A percentile compares a stretch with the other conserved stretches of the same genome.
These are phyloP conservation scores for Taphrina pruni DNA, from an alignment of 1,139 yeast genomes.

Conservation along the genomic window DNA sequence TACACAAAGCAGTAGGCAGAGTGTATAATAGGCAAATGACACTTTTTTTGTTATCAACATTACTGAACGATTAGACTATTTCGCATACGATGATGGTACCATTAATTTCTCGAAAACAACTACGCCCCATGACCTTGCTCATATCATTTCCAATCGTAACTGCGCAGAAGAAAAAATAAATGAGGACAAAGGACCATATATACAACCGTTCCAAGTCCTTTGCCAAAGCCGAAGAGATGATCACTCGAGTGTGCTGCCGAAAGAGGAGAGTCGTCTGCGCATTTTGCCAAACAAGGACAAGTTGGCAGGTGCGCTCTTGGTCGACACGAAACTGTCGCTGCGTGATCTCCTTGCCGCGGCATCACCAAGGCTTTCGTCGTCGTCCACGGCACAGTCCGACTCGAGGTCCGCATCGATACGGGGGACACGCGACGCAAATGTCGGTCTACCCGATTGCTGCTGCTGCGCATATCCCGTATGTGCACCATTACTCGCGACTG, in stretches of 20 bases:
- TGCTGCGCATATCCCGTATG: not conserved
- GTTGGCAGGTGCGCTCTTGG: slow-evolving; percentile 30
- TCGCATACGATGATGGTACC: too few relatives aligned
- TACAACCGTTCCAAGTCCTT: not conserved
- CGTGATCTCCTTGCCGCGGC: not conserved
- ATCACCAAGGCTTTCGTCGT: slow-evolving; percentile 1
- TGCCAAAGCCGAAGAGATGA: too few relatives aligned
- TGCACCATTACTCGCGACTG: not conserved
- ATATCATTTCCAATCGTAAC: not conserved
- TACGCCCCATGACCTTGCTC: too few relatives aligned
- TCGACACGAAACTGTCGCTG: slow-evolving; percentile 16
- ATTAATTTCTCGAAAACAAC: too few relatives aligned
- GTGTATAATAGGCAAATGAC: too few relatives aligned
- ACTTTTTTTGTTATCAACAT: too few relatives aligned
- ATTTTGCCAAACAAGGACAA: slow-evolving; percentile 35
- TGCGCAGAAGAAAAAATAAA: not conserved
- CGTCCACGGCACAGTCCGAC: slow-evolving; percentile 15
- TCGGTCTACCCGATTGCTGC: slow-evolving; percentile 5
- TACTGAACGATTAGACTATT: too few relatives aligned
- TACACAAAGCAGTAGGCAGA: too few relatives aligned
- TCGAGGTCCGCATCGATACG: slow-evolving; percentile 36
- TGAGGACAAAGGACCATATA: not conserved
- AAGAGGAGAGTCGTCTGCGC: slow-evolving; percentile 27
- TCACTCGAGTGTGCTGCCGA: slow-evolving; percentile 14
- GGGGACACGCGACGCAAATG: slow-evolving; percentile 19